Conservation (phyloP, 1,284 basidiomycete genomes). For the Sanghuangporus baumii region DNA sequence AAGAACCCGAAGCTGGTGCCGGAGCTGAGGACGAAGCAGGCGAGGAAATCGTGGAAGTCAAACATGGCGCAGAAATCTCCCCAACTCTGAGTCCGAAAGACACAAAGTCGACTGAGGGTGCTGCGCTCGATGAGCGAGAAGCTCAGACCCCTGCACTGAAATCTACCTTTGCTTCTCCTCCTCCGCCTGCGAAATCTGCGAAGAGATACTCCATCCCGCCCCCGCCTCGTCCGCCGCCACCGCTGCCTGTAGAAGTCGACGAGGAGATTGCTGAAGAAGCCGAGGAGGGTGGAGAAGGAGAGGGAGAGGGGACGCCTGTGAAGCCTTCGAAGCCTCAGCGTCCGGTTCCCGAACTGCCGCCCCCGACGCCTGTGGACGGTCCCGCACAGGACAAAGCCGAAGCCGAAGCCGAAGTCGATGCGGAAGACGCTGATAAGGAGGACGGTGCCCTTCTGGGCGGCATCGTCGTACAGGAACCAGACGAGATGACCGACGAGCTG, state of each 20-base stretch:
- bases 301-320: background rate
- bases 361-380: background rate
- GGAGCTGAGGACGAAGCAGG: background rate
- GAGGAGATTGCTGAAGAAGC: constrained; percentile 12
- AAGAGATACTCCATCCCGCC: constrained; percentile 10
- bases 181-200: background rate
- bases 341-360: background rate
- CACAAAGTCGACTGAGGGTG: background rate
- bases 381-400: background rate
- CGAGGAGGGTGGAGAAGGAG: background rate
- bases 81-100: background rate
- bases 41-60: background rate
- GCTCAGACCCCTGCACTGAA: constrained; percentile 3
- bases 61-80: background rate
- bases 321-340: background rate
- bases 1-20: background rate
- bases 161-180: background rate
- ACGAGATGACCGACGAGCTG: background rate
- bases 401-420: constrained; percentile 10
- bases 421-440: constrained; percentile 2
- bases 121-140: constrained; percentile 2
- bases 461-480: background rate
- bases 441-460: background rate
- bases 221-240: constrained; percentile 15
- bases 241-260: constrained; percentile 14